Conservation (phyloP, 129 eudicot genomes). For the Flaveria linearis region DNA sequence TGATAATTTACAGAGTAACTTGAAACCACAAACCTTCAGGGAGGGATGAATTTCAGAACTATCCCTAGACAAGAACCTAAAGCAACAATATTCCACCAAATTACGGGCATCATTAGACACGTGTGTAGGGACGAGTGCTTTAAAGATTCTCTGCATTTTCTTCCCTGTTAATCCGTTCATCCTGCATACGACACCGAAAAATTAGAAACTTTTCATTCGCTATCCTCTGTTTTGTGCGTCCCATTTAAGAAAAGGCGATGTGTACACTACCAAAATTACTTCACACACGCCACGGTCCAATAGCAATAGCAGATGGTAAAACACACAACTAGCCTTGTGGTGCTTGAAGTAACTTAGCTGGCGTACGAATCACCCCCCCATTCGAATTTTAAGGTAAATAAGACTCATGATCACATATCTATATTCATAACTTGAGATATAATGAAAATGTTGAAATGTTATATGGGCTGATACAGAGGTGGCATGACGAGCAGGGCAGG, state of each 20-base stretch:
- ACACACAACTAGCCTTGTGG: neutral
- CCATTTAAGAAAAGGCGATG: neutral
- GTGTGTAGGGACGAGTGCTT: constrained; percentile 59
- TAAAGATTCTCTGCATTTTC: constrained; percentile 74
- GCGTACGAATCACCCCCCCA: too few relatives aligned
- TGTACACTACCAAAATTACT: neutral
- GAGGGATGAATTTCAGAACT: constrained; percentile 66
- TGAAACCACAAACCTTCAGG: constrained; percentile 55
- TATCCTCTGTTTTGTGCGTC: neutral
- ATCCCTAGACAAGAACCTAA: constrained; percentile 79
- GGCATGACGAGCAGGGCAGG: neutral
- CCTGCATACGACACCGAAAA: constrained; percentile 51
- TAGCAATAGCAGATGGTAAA: neutral
- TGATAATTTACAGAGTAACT: neutral
- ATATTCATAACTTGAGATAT: neutral
- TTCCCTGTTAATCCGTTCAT: constrained; percentile 77
- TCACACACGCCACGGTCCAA: neutral
- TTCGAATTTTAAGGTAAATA: too few relatives aligned
- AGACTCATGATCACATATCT: neutral
- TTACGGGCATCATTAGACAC: constrained; percentile 61
- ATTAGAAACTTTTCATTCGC: constrained; percentile 25
- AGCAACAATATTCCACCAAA: constrained; percentile 83
- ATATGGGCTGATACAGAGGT: neutral
- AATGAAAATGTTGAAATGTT: too few relatives aligned
- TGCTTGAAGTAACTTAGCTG: neutral